phyloP scores from a whole-genome alignment of 257 asterid species.

The Gardenia jasminoides region DNA sequence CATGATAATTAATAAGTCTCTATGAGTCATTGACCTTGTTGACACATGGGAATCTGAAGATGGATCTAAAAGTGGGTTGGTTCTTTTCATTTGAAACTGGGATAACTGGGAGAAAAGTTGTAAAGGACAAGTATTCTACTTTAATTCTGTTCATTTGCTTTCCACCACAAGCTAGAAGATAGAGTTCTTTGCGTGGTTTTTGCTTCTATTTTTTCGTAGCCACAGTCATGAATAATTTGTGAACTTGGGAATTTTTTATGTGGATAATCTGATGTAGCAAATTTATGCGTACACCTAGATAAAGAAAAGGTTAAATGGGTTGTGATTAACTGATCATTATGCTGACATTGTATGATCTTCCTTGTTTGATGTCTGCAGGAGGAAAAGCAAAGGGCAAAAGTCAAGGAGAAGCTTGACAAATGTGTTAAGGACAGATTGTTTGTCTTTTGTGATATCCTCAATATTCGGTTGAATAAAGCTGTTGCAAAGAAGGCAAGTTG shows the following conservation, averaged over 20 bases:
- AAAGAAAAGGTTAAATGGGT: not conserved
- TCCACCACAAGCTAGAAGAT: not conserved
- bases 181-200: not conserved
- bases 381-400: slow-evolving; percentile 72
- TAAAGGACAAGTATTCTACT: not conserved
- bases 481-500: slow-evolving; percentile 60
- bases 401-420: slow-evolving; percentile 80
- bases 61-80: not conserved
- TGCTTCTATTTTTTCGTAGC: not conserved
- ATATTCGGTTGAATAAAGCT: slow-evolving; percentile 55
- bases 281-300: not conserved
- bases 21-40: not conserved
- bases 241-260: not conserved
- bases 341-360: not conserved
- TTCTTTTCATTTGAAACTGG: not conserved
- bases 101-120: not conserved
- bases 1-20: not conserved
- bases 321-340: not conserved
- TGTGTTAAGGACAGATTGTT: slow-evolving; percentile 80
- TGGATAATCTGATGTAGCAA: not conserved
- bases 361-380: slow-evolving; percentile 27
- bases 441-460: slow-evolving; percentile 80
- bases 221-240: not conserved
- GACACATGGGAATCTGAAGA: not conserved
- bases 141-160: not conserved